Evolutionary conservation across 768 basidiomycete genomes (phyloP), one percentile per base, ranked within the genome.

Genomic region (Mrakia hoshinonis): DNA sequence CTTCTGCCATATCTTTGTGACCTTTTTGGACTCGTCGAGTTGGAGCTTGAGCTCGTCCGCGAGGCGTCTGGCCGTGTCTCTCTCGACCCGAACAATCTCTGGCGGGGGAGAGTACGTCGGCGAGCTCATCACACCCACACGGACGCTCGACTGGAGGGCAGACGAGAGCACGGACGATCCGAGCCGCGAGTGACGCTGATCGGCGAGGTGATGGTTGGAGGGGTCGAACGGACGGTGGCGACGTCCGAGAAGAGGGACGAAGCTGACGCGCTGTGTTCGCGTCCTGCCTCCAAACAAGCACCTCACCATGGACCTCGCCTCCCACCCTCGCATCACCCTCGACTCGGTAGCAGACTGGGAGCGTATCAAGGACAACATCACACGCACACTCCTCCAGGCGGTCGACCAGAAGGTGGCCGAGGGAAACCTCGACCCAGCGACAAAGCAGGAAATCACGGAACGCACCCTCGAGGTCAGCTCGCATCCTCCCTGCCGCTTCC

Each of bases 381-480:
- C 70, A 22, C 31, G 39, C 20, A 29, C 43, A 4, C 54, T 54
- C 24, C 58, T 47, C 2, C 34, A 48, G 20, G 52, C 24, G 6
- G 55, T 70, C 9, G 63, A 70, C 12, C 36, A 49, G 12, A 48
- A 58, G 20, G 38, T 31, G 15, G 54, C 29, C 39, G 54, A 55
- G 3, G 52, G 49, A 5, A 48, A 38, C 51, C 51, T 52, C 9
- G 31, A 54, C 38, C 51, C 26, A 48, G 55, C 15, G 15, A 24
- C 46, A 1, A 49, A 48, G 65, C 47, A 66, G 18, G 54, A 67
- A 34, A 65, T 49, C 47, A 67, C 65, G 31, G 34, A 43, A 52
- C 54, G 49, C 29, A 65, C 70, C 31, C 26, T 64, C 9, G 62
- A 54, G 61, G 70, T 71, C n/a, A 48, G 62, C 46, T 64, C 63